Evolutionary conservation across 805 yeast species (phyloP), one percentile per base, ranked within the genome.

Genomic region (Saturnispora mendoncae): DNA sequence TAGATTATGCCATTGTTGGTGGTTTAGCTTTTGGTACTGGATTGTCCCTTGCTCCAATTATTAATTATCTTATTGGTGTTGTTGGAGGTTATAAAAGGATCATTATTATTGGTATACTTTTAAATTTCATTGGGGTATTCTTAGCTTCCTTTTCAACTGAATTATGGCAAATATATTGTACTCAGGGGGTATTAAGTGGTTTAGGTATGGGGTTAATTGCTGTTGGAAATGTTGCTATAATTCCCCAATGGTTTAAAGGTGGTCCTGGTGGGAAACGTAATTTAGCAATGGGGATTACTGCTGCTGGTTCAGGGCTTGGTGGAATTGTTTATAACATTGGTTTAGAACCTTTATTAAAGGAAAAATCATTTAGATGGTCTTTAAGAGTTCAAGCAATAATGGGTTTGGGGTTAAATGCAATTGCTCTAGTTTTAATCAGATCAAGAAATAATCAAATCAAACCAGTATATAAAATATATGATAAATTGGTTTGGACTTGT

Each of bases 101-200:
- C 2, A 62, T 75, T 8, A 38, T 61, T 0, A 33, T 72, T 6
- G 88, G 87, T 1, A 58, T 67, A 13, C 47, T 60, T 2, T 35
- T 71, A 8, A 76, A 79, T 52, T 72, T 78, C 45, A 64, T 68
- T 0, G 80, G 78, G 0, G 65, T 72, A 29, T 46, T 82, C 41
- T 50, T 80, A 47, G 86, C 88, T 1, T 71, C 81, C 4, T 78
- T 68, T 51, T 57, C 81, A 1, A 70, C 67, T 2, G 63, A 67
- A 30, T 51, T 76, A 19, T 81, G 88, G 86, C 78, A 82, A 46
- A 53, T 82, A 7, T 78, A 69, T 51, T 55, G 78, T 31, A 73
- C 84, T 5, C 88, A 82, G 58, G 88, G 90, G 19, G 64, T 80
- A 2, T 46, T 81, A 33, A 71, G 69, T 39, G 82, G 86, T 23